Percentiles rank a stretch among this genome's conserved stretches.
Conservation (phyloP, 345 rosid genomes). For the Carallia brachiata region DNA sequence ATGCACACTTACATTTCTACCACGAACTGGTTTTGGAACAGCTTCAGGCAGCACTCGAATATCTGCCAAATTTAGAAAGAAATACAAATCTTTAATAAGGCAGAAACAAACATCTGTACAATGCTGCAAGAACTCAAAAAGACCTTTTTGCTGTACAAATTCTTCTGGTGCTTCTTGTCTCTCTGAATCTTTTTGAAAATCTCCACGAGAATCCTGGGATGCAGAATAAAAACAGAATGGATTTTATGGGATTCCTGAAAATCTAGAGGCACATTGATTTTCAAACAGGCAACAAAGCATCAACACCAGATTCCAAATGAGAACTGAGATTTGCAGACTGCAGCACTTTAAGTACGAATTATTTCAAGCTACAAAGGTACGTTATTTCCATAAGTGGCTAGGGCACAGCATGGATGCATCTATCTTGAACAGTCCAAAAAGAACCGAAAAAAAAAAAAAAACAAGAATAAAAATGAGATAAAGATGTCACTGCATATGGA, state of each 20-base stretch:
- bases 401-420: too few relatives aligned
- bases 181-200: slow-evolving; percentile 25
- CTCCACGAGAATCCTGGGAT: slow-evolving; percentile 36
- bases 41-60: slow-evolving; percentile 19
- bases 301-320: too few relatives aligned
- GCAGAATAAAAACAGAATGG: slow-evolving; percentile 9
- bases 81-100: slow-evolving; percentile 12
- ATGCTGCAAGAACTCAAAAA: slow-evolving; percentile 5
- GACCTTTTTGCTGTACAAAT: slow-evolving; percentile 37
- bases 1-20: slow-evolving; percentile 41
- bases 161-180: slow-evolving; percentile 25
- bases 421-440: too few relatives aligned
- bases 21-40: slow-evolving; percentile 23
- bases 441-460: too few relatives aligned
- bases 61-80: slow-evolving; percentile 31
- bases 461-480: too few relatives aligned
- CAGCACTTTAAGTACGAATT: too few relatives aligned
- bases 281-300: too few relatives aligned
- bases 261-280: too few relatives aligned
- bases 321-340: too few relatives aligned
- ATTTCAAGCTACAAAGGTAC: too few relatives aligned
- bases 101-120: slow-evolving; percentile 1
- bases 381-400: too few relatives aligned
- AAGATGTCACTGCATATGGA: too few relatives aligned
- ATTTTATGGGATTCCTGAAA: neutral